Evolutionary conservation across 2,329 filamentous ascomycete species (phyloP).

Genomic region (Clonostachys rhizophaga): DNA sequence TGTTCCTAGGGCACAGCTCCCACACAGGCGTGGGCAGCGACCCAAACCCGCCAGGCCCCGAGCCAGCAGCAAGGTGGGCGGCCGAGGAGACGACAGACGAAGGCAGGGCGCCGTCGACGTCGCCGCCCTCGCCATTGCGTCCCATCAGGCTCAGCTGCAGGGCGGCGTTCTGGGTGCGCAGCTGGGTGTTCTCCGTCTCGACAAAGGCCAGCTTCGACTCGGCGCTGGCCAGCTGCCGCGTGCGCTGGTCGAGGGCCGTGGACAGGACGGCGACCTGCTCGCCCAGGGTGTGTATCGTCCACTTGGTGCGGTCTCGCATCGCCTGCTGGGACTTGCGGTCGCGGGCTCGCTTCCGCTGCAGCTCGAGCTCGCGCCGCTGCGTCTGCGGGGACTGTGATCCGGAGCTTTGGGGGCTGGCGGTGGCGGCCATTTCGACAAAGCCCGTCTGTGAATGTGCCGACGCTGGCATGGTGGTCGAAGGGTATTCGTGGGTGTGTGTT

Average conservation of each 20-base stretch:
- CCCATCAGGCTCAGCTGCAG: slow-evolving; percentile 18
- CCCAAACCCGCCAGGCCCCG: not conserved
- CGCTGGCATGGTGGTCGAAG: too few relatives aligned
- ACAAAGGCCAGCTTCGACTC: slow-evolving; percentile 12
- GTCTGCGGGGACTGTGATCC: too few relatives aligned
- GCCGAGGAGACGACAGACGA: not conserved
- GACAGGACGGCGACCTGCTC: slow-evolving; percentile 18
- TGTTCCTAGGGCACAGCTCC: slow-evolving; percentile 14
- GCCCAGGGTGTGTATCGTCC: slow-evolving; percentile 17
- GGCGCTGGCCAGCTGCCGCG: slow-evolving; percentile 7
- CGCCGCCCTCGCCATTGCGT: not conserved
- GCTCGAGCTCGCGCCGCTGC: slow-evolving; percentile 5
- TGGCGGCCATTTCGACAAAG: too few relatives aligned
- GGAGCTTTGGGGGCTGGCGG: too few relatives aligned
- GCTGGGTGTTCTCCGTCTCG: slow-evolving; percentile 17
- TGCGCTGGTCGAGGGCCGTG: slow-evolving; percentile 12
- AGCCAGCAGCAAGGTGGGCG: not conserved
- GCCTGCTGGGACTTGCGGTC: slow-evolving; percentile 24
- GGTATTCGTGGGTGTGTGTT: too few relatives aligned
- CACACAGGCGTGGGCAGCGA: slow-evolving; percentile 7
- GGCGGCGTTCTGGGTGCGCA: slow-evolving; percentile 19
- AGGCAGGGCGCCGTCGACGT: not conserved
- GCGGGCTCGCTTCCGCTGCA: slow-evolving; percentile 20
- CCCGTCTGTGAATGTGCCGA: too few relatives aligned
- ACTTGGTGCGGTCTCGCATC: slow-evolving; percentile 23